phyloP scores from a whole-genome alignment of 2,329 filamentous ascomycete species.

The Nothomitra cinnamomea region DNA sequence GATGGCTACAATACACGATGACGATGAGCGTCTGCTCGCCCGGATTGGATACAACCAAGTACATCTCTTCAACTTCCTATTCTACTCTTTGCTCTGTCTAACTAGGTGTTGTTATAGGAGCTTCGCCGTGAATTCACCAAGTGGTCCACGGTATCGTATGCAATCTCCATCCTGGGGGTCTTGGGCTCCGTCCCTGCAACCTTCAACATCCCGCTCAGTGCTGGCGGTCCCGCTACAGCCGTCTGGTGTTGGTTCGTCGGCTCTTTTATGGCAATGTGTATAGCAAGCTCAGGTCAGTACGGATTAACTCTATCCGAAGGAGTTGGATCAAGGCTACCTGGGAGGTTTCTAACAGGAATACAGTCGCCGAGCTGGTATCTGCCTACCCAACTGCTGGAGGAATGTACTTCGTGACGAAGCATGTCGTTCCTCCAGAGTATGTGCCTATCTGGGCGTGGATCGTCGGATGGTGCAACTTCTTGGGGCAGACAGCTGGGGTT shows the following conservation, averaged over 20 bases:
- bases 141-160: conserved; percentile 50
- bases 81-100: conserved; percentile 11
- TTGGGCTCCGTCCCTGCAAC: conserved; percentile 49
- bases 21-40: conserved; percentile 41
- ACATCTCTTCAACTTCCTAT: conserved; percentile 10
- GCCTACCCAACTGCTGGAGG: conserved; percentile 50
- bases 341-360: background rate
- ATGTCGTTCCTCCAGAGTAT: conserved; percentile 42
- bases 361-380: conserved; percentile 47
- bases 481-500: conserved; percentile 46
- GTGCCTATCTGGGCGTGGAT: conserved; percentile 48
- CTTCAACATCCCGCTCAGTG: conserved; percentile 38
- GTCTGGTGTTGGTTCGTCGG: conserved; percentile 51
- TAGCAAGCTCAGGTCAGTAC: conserved; percentile 37
- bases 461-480: conserved; percentile 50
- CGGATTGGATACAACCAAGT: conserved; percentile 48
- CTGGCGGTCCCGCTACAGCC: conserved; percentile 44
- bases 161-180: conserved; percentile 47
- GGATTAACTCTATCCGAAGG: background rate
- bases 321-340: background rate
- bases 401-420: conserved; percentile 52
- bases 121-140: conserved; percentile 44
- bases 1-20: conserved; percentile 36
- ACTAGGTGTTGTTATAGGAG: conserved; percentile 27
- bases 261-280: conserved; percentile 45